phyloP scores from a whole-genome alignment of 2,329 filamentous ascomycete genomes.

The Cercospora zeae-maydis region DNA sequence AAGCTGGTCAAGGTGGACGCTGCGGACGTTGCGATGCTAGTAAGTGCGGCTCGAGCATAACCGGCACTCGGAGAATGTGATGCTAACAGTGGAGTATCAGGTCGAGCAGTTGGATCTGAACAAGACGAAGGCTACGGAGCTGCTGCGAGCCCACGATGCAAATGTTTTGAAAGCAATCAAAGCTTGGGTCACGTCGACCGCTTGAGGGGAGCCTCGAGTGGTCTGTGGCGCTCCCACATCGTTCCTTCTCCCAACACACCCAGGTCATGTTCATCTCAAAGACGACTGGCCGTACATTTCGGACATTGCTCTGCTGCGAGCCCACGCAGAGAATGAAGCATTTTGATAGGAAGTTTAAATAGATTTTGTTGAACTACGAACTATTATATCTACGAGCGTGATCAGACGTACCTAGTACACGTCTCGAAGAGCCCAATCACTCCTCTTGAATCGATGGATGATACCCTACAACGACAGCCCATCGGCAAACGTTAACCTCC shows the following conservation, averaged over 20 bases:
- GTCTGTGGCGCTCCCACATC: not conserved
- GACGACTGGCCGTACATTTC: not conserved
- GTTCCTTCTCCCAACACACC: not conserved
- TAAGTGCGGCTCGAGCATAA: conserved; percentile 40
- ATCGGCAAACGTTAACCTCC: conserved; percentile 33
- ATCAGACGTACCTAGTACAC: not conserved
- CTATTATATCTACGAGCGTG: not conserved
- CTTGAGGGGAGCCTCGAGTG: not conserved
- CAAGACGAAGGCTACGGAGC: conserved; percentile 69
- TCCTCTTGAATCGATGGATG: not conserved
- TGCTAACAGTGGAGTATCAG: conserved; percentile 36
- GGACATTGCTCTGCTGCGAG: not conserved
- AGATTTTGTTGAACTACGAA: not conserved
- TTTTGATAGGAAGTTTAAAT: not conserved
- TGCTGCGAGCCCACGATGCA: conserved; percentile 69
- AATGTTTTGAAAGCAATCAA: conserved; percentile 65
- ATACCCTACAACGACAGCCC: conserved; percentile 12
- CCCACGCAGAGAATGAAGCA: not conserved
- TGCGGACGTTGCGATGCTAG: conserved; percentile 66
- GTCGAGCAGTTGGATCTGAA: conserved; percentile 68
- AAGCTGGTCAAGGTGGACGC: conserved; percentile 67
- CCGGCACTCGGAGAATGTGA: not conserved
- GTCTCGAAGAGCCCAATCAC: not conserved
- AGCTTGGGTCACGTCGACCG: conserved; percentile 44
- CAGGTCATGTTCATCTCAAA: not conserved